phyloP scores from a whole-genome alignment of 2,329 filamentous ascomycete genomes.

The Xenoacremonium recifei region DNA sequence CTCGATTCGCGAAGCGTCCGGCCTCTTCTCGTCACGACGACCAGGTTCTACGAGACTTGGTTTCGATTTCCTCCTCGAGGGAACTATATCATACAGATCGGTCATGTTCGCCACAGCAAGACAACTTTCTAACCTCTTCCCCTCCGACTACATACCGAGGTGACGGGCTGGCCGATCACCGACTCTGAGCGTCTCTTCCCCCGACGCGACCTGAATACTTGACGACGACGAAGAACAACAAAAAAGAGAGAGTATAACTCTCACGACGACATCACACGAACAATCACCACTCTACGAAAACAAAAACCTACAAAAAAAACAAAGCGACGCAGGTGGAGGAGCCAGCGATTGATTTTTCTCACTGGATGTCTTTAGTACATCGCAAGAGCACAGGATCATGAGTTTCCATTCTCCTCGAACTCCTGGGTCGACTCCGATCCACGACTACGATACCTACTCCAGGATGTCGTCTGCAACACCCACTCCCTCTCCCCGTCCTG shows the following conservation, averaged over 20 bases:
- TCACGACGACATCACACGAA: slow-evolving; percentile 16
- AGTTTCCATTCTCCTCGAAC: slow-evolving; percentile 40
- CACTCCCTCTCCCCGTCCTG: slow-evolving; percentile 55
- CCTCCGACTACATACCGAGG: slow-evolving; percentile 61
- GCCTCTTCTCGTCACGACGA: slow-evolving; percentile 26
- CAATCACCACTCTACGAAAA: slow-evolving; percentile 15
- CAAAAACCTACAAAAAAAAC: slow-evolving; percentile 35
- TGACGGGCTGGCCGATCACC: slow-evolving; percentile 52
- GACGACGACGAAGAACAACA: slow-evolving; percentile 12
- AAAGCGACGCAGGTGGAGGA: slow-evolving; percentile 27
- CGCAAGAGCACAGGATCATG: slow-evolving; percentile 38
- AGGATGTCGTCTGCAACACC: slow-evolving; percentile 54
- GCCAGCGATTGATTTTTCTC: slow-evolving; percentile 21
- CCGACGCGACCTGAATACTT: slow-evolving; percentile 21
- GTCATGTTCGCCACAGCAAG: slow-evolving; percentile 58
- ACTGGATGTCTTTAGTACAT: slow-evolving; percentile 32
- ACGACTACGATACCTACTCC: slow-evolving; percentile 51
- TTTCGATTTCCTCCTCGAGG: slow-evolving; percentile 29
- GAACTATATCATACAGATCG: slow-evolving; percentile 35
- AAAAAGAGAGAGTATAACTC: slow-evolving; percentile 10
- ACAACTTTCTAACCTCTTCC: slow-evolving; percentile 53
- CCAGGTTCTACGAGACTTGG: slow-evolving; percentile 30
- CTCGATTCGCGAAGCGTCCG: slow-evolving; percentile 25
- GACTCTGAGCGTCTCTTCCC: slow-evolving; percentile 42
- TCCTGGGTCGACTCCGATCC: slow-evolving; percentile 46